Percentiles rank a stretch among this genome's conserved stretches.
Conservation (phyloP, 139 green algal species). For the Closterium sp. region DNA sequence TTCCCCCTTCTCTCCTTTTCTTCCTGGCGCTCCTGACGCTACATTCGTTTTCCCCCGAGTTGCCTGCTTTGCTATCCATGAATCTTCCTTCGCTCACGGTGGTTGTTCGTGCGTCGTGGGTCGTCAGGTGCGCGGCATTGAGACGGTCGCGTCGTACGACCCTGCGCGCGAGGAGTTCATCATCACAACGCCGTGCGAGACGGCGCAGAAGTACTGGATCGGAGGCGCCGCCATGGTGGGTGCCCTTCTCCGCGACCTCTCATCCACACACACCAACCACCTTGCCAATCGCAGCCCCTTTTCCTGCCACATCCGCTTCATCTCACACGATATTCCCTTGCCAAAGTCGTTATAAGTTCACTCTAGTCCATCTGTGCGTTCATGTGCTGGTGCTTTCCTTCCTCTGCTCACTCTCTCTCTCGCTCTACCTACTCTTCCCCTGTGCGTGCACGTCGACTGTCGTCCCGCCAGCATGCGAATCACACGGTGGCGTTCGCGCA, state of each 20-base stretch:
- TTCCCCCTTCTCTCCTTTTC: neutral
- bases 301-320: no score
- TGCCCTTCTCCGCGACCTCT: neutral
- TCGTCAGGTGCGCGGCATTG: slow-evolving; percentile 68
- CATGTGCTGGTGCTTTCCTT: no score
- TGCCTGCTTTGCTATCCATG: neutral
- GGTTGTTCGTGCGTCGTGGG: neutral
- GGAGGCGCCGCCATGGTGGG: slow-evolving; percentile 59
- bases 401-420: no score
- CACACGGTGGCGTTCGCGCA: slow-evolving; percentile 80
- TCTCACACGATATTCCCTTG: no score
- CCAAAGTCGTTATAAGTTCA: no score
- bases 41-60: no score
- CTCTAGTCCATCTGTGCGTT: no score
- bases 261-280: neutral
- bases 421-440: no score
- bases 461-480: slow-evolving; percentile 56
- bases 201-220: slow-evolving; percentile 79
- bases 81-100: neutral
- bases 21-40: no score
- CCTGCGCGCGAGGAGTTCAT: slow-evolving; percentile 68
- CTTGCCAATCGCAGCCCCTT: neutral
- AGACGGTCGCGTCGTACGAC: slow-evolving; percentile 79
- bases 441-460: no score
- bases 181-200: slow-evolving; percentile 80